Percentiles rank a stretch among this genome's conserved stretches.
Conservation (phyloP, 345 rosid species). For the Eucalyptus dawsonii region DNA sequence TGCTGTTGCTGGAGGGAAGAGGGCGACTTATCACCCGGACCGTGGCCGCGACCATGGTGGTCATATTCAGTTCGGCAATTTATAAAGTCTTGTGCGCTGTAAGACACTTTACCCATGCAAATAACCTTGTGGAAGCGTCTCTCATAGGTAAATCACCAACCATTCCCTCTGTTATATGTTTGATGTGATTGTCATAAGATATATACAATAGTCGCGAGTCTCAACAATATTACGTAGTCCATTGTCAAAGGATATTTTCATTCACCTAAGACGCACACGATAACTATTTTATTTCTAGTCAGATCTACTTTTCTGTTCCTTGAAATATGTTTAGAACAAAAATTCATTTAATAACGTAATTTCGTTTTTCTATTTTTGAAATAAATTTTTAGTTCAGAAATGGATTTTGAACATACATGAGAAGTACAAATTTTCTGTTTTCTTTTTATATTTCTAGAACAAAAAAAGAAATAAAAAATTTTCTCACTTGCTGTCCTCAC, state of each 20-base stretch:
- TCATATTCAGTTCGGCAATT: slow-evolving; percentile 18
- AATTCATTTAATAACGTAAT: too few species aligned
- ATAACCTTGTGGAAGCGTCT: slow-evolving; percentile 25
- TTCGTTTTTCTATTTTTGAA: too few species aligned
- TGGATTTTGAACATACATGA: neutral
- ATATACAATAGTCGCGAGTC: neutral
- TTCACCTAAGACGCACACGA: neutral
- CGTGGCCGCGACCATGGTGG: slow-evolving; percentile 19
- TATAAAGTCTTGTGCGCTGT: neutral
- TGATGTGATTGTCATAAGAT: neutral
- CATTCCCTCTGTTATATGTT: neutral
- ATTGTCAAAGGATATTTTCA: neutral
- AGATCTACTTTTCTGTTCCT: rapidly evolving
- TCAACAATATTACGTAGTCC: neutral
- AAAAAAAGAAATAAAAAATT: too few species aligned
- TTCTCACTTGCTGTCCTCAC: neutral
- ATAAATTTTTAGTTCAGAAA: neutral
- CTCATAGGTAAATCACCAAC: slow-evolving; percentile 20
- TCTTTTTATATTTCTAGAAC: too few species aligned
- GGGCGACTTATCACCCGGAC: slow-evolving; percentile 25
- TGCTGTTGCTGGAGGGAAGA: slow-evolving; percentile 15
- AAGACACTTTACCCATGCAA: slow-evolving; percentile 8
- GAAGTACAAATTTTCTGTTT: neutral
- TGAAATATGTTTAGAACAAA: rapidly evolving
- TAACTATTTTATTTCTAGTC: too few species aligned